Base-by-base conservation (phyloP, 1,284 basidiomycete species). In the Ceratobasidium sp. region DNA sequence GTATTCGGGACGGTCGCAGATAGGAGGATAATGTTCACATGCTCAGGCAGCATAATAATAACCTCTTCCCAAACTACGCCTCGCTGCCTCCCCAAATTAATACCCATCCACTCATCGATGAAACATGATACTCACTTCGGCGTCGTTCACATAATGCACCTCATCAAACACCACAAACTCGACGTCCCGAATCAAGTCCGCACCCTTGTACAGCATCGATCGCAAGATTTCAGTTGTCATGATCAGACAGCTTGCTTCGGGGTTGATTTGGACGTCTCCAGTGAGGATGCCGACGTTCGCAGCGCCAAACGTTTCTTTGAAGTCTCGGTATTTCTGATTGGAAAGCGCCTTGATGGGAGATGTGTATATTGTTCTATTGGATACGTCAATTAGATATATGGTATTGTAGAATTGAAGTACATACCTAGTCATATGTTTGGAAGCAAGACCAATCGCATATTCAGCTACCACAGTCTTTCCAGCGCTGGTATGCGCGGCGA, bases 61-160 rank as follows among this genome's bases (percentile, higher is more conserved):
- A 99, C 98, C 84, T 99, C 98, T 83, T 99, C 98, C 98, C 98
- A 99, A 17, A 99, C 98, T 11, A 99, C 98, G 66, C 98, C 98
- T 81, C 98, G 89, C 96, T 98, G 79, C n/a, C 27, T 59, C 69
- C 15, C 65, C 33, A 76, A 64, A 31, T 54, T 56, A 29, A 24
- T 9, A 59, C n/a, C 22, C 11, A 47, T 24, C 27, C 45, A n/a
- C 3, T 31, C 19, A 51, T 69, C 53, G 60, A 17, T 9, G 27
- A 29, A 54, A 9, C 29, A 15, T 0, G 36, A 65, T 27, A 78
- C 86, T 78, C 77, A 96, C 96, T 91, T 99, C 98, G 19, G 96
- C 94, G 82, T 99, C 98, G 82, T 99, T 99, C 75, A 99, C 97
- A 82, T 99, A 99, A 84, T 99, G 98, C 15, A 99, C 98, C 82